Percentiles rank a stretch among this genome's conserved stretches.
phyloP scores from a whole-genome alignment of 2,329 filamentous ascomycete species.

The Fusarium fujikuroi region DNA sequence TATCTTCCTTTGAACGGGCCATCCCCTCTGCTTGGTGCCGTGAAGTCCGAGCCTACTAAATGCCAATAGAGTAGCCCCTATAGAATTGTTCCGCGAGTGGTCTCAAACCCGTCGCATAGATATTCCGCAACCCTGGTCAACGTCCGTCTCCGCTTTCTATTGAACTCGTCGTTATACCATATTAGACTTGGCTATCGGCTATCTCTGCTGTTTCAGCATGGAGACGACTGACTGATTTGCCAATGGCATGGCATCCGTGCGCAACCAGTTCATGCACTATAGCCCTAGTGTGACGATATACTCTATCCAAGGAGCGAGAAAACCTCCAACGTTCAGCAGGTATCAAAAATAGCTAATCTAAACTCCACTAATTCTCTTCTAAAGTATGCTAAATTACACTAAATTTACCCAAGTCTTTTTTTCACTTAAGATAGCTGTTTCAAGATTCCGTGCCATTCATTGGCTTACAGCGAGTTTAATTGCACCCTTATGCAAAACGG shows the following conservation, averaged over 20 bases:
- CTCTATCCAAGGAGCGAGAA: rapidly evolving
- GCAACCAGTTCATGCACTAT: neutral
- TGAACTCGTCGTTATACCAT: rapidly evolving
- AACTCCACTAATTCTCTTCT: neutral
- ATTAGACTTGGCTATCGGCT: neutral
- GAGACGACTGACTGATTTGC: neutral
- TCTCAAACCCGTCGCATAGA: neutral
- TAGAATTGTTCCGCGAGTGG: neutral
- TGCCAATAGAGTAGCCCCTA: neutral
- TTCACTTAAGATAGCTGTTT: neutral
- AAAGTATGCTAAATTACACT: neutral
- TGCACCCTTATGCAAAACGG: neutral
- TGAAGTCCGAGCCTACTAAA: too few relatives aligned
- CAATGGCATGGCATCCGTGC: neutral
- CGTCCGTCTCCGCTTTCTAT: neutral
- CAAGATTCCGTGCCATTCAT: neutral
- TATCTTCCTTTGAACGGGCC: rapidly evolving
- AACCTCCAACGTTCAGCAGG: rapidly evolving
- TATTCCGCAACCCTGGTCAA: rapidly evolving
- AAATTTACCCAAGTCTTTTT: neutral
- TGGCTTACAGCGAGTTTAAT: neutral
- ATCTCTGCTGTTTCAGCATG: rapidly evolving
- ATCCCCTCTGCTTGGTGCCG: rapidly evolving
- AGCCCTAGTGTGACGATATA: neutral
- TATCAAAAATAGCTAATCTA: rapidly evolving